Conservation (phyloP, 2,329 filamentous ascomycete genomes). For the Zopfia rhizophila region DNA sequence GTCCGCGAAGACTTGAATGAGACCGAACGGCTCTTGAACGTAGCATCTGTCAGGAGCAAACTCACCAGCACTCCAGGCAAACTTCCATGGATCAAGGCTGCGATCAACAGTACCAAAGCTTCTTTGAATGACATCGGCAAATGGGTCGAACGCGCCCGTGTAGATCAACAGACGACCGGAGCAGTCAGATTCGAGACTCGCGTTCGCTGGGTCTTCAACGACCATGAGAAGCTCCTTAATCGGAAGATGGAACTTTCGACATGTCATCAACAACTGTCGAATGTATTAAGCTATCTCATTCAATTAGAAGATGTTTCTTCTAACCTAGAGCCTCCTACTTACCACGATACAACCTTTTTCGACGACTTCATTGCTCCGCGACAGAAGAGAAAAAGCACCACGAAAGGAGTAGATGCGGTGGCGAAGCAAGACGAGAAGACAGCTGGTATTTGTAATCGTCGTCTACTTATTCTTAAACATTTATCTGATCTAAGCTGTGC, state of each 20-base stretch:
- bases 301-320: slow-evolving; percentile 23
- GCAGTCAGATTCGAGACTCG: slow-evolving; percentile 28
- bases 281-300: slow-evolving; percentile 28
- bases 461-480: too few species aligned
- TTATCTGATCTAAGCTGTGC: too few species aligned
- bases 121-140: slow-evolving; percentile 36
- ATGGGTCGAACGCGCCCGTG: slow-evolving; percentile 33
- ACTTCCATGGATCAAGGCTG: slow-evolving; percentile 29
- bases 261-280: slow-evolving; percentile 40
- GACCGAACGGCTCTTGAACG: slow-evolving; percentile 28
- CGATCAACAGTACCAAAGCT: slow-evolving; percentile 29
- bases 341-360: slow-evolving; percentile 15
- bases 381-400: background rate
- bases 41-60: slow-evolving; percentile 20
- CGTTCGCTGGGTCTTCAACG: slow-evolving; percentile 35
- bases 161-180: slow-evolving; percentile 30
- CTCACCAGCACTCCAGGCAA: slow-evolving; percentile 28
- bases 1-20: slow-evolving; percentile 36
- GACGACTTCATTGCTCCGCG: slow-evolving; percentile 12
- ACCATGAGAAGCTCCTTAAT: slow-evolving; percentile 33
- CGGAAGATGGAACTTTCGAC: slow-evolving; percentile 29
- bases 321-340: slow-evolving; percentile 3
- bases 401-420: background rate
- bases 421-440: too few species aligned
- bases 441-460: too few species aligned